phyloP scores from a whole-genome alignment of 495 filamentous ascomycete genomes.

The Achaetomiella virescens region DNA sequence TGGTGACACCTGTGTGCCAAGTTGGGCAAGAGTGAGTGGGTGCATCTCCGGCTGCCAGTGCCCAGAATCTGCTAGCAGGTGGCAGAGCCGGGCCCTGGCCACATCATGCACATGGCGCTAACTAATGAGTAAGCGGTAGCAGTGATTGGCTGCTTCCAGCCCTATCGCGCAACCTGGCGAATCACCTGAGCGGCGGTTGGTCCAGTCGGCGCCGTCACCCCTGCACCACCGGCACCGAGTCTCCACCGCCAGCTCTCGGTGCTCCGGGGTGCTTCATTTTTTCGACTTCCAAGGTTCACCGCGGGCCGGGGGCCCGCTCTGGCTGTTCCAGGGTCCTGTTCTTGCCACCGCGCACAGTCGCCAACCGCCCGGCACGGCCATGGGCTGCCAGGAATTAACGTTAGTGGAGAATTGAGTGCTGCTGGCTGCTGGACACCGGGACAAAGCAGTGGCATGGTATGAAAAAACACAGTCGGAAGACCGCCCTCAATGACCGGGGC shows the following conservation, averaged over 20 bases:
- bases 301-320: background rate
- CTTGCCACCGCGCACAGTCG: background rate
- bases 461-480: too few species aligned
- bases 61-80: background rate
- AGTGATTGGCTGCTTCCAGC: slow-evolving; percentile 1
- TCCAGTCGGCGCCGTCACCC: slow-evolving; percentile 5
- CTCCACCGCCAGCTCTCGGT: slow-evolving; percentile 1
- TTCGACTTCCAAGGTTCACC: background rate
- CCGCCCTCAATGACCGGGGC: background rate
- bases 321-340: background rate
- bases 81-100: background rate
- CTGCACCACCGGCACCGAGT: slow-evolving; percentile 5
- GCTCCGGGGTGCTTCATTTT: background rate
- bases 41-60: background rate
- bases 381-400: too few species aligned
- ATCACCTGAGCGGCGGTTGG: slow-evolving; percentile 13
- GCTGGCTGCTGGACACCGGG: too few species aligned
- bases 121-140: background rate
- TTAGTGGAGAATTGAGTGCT: too few species aligned
- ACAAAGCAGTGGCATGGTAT: too few species aligned
- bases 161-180: background rate
- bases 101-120: too few species aligned
- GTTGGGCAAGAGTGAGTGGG: background rate
- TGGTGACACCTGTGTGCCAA: background rate
- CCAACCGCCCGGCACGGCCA: too few species aligned